Base-by-base conservation (phyloP, 1,284 basidiomycete genomes). In the Golubevia pallescens region DNA sequence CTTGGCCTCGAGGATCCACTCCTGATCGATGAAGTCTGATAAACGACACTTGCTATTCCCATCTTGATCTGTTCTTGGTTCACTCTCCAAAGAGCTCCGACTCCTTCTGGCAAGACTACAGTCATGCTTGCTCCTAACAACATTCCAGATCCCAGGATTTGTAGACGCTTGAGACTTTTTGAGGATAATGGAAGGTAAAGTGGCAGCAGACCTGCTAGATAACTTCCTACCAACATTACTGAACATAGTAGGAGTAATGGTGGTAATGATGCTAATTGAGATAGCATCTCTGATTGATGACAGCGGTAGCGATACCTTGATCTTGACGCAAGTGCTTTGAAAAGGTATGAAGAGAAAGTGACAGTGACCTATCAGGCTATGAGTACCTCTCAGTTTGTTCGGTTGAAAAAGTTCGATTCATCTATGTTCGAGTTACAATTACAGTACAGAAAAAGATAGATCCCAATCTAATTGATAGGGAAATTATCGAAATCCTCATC, bases 61-160 rank as follows among this genome's bases (percentile, higher is more conserved):
- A 48, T 48, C 16, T 16, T 16, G 8, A 48, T 10, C 42, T 48
- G 42, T 16, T 48, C 42, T 13, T 48, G 13, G 8, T 48, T 10
- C 8, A 10, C 42, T 48, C 42, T 48, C 42, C 42, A 75, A 24
- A 77, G 63, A 4, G 76, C 60, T 34, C 56, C 70, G 1, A 70
- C 65, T 16, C 80, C 81, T 61, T 84, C 81, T 1, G 81, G 81
- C 4, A 84, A 72, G 51, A 84, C 80, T 34, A 84, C 76, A 10
- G 80, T 82, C 59, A 80, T 70, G 3, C 76, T 76, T 21, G 81
- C 81, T 42, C 81, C 81, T 24, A 81, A 69, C 19, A 84, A 74
- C 23, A 84, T 73, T 19, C 81, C 81, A 19, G 80, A 74, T 34
- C 80, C 80, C 58, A 75, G 73, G 16, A 82, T 71, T 59, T 84